Base-by-base conservation (phyloP, 1,284 basidiomycete species). In the Xanthoconium separans region DNA sequence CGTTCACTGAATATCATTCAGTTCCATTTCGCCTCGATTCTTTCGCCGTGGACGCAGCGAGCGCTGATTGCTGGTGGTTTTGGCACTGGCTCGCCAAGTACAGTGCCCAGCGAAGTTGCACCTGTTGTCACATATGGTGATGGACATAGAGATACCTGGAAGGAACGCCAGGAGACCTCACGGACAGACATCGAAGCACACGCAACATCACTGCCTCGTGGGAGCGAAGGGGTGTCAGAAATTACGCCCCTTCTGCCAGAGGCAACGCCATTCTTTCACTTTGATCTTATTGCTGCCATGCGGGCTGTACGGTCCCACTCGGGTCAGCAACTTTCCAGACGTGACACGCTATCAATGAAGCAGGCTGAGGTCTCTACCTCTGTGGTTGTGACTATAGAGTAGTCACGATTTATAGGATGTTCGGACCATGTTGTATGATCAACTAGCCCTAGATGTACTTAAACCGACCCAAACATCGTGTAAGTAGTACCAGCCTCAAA, bases 41-140 rank as follows among this genome's bases (percentile, higher is more conserved):
- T 95, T 51, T 95, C 93, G 0, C 94, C 95, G 0, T 98, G 96
- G 96, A 93, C 95, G 53, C 85, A 91, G 54, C 87, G 94, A 47
- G 93, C 91, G 2, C 81, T 98, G 44, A 78, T 93, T 59, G 93
- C 91, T 13, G 94, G 88, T 52, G 91, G 92, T 2, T 96, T 97
- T 66, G 94, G 94, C 6, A 77, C 76, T 22, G 83, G 87, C 7
- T 61, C 68, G 4, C 69, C 77, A 1, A 64, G 77, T 9, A 70
- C 70, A 34, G 58, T 71, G 5, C 79, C 79, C 5, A 74, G 74
- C 18, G 93, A 95, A 64, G 76, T 94, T 53, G 91, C 89, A 2
- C 76, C 86, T 31, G 83, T 94, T 50, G 84, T 89, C 12, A 80
- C 87, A 0, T 82, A 83, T 61, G 74, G 76, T 31, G 82, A 77